phyloP scores from a whole-genome alignment of 495 filamentous ascomycete species.

The Tricharina praecox region DNA sequence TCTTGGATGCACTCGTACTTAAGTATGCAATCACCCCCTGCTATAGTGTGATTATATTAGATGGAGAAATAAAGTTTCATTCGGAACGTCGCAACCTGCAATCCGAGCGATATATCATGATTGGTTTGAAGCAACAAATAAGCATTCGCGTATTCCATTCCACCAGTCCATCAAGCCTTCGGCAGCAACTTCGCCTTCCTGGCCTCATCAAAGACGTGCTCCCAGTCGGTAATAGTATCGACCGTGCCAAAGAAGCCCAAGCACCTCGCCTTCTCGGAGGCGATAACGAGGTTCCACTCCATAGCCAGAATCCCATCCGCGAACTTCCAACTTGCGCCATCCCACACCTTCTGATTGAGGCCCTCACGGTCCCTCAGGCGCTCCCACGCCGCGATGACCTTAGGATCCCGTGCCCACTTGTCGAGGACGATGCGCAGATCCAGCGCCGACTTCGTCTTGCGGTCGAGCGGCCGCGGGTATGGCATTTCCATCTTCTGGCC shows the following conservation, averaged over 20 bases:
- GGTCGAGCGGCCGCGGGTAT: neutral
- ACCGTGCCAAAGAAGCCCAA: neutral
- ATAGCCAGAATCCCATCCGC: neutral
- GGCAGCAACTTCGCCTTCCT: neutral
- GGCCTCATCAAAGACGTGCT: neutral
- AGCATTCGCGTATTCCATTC: too few relatives aligned
- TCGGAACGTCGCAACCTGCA: too few relatives aligned
- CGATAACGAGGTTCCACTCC: neutral
- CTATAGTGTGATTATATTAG: too few relatives aligned
- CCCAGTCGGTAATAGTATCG: neutral
- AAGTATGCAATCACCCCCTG: too few relatives aligned
- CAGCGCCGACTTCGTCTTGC: neutral
- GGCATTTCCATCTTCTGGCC: slow-evolving; percentile 13
- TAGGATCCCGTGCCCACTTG: slow-evolving; percentile 32
- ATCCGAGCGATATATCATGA: too few relatives aligned
- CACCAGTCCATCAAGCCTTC: too few relatives aligned
- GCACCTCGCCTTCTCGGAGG: neutral
- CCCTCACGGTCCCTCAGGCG: slow-evolving; percentile 21
- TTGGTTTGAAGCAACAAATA: too few relatives aligned
- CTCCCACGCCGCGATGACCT: slow-evolving; percentile 34
- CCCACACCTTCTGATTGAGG: slow-evolving; percentile 12
- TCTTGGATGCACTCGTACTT: too few relatives aligned
- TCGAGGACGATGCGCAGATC: slow-evolving; percentile 14
- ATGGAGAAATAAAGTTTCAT: too few relatives aligned
- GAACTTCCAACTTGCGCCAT: neutral